Evolutionary conservation across 176 grass and related monocot genomes (phyloP).

Genomic region (Urochloa ruziziensis): DNA sequence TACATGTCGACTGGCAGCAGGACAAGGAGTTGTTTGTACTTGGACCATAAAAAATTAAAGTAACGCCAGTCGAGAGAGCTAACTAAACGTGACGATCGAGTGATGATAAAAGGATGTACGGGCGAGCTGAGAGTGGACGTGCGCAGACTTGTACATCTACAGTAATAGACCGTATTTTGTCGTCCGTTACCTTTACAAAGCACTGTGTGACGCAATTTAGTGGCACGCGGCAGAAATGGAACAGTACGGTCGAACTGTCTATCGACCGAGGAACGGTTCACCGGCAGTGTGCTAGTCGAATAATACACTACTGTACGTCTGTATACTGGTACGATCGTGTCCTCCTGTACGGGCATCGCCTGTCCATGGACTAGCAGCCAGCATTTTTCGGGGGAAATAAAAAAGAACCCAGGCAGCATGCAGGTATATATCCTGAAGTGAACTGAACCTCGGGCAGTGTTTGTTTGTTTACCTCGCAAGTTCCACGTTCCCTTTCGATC

Average conservation of each 20-base stretch:
- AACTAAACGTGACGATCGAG: no score
- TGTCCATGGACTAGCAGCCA: background rate
- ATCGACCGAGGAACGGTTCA: background rate
- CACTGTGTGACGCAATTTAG: background rate
- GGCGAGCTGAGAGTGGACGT: no score
- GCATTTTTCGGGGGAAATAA: no score
- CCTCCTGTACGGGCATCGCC: background rate
- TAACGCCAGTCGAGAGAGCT: no score
- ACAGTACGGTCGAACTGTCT: background rate
- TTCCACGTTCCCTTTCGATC: background rate
- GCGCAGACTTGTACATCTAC: no score
- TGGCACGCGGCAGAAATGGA: background rate
- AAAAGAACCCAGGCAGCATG: no score
- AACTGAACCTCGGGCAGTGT: background rate
- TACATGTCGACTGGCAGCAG: background rate
- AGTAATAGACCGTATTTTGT: no score
- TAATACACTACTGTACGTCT: no score
- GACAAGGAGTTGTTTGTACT: no score
- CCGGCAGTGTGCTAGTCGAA: no score
- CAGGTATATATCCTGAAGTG: no score
- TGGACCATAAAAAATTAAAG: background rate
- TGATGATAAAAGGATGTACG: no score
- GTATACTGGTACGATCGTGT: background rate
- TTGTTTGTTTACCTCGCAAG: background rate
- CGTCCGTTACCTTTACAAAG: background rate